phyloP scores from a whole-genome alignment of 1,139 yeast species.

The Chernovozyma sophiae-reginae region DNA sequence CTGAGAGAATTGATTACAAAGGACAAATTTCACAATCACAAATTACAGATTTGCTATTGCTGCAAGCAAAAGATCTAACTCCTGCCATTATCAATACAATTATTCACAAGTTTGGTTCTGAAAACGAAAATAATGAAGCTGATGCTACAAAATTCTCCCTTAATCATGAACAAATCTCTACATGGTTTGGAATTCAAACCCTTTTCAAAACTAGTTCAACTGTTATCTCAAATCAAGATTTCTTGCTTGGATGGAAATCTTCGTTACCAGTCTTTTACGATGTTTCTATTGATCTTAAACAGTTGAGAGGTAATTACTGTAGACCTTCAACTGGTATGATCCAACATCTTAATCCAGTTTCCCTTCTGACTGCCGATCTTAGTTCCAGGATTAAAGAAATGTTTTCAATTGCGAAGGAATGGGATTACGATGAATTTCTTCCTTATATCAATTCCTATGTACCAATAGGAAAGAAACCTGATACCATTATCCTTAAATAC shows the following conservation, averaged over 20 bases:
- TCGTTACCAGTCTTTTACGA: constrained; percentile 62
- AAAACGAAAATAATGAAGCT: constrained; percentile 4
- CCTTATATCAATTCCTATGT: constrained; percentile 65
- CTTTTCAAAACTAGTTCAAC: constrained; percentile 32
- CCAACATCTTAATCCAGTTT: constrained; percentile 45
- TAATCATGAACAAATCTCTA: constrained; percentile 38
- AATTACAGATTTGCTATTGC: constrained; percentile 16
- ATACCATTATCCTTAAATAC: constrained; percentile 68
- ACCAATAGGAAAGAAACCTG: constrained; percentile 55
- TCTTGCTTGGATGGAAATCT: constrained; percentile 60
- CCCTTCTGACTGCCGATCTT: constrained; percentile 47
- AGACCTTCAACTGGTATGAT: constrained; percentile 43
- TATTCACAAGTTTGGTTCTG: constrained; percentile 39
- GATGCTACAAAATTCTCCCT: constrained; percentile 24
- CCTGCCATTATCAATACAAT: constrained; percentile 42
- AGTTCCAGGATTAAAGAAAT: constrained; percentile 55
- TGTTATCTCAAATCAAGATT: constrained; percentile 39
- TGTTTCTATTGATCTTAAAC: constrained; percentile 48
- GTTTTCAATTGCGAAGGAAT: constrained; percentile 54
- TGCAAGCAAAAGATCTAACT: constrained; percentile 15
- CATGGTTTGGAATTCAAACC: constrained; percentile 59
- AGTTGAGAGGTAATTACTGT: constrained; percentile 53
- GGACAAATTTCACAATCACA: constrained; percentile 17
- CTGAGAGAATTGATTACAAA: constrained; percentile 32
- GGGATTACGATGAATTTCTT: constrained; percentile 70